Conservation (phyloP, 129 eudicot genomes). For the Pittosporum tobira region DNA sequence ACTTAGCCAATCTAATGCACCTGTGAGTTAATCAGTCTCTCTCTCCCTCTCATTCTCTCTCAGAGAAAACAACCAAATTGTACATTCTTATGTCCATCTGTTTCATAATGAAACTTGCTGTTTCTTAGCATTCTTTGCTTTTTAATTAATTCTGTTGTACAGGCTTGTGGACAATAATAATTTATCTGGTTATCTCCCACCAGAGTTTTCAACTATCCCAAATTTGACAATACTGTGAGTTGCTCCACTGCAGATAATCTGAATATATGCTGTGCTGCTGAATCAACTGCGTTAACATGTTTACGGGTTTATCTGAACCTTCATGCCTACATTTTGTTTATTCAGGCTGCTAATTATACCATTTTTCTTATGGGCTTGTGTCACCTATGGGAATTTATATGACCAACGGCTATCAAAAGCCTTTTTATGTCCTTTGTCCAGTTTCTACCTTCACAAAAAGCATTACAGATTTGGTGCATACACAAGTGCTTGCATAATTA, state of each 20-base stretch:
- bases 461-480: neutral
- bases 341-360: neutral
- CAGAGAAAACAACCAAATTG: neutral
- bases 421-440: neutral
- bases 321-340: too few species aligned
- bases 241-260: neutral
- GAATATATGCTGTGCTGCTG: too few species aligned
- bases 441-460: neutral
- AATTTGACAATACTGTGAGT: conserved; percentile 51
- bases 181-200: conserved; percentile 67
- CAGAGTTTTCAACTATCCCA: conserved; percentile 44
- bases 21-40: conserved; percentile 39
- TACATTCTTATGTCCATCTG: neutral
- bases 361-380: neutral
- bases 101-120: neutral
- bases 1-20: conserved; percentile 45
- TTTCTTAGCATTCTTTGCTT: conserved; percentile 8
- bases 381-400: neutral
- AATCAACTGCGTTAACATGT: neutral
- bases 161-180: conserved; percentile 87
- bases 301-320: neutral
- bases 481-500: neutral
- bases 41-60: conserved; percentile 6
- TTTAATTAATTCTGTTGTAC: conserved; percentile 9
- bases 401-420: neutral